A percentile compares a stretch with the other conserved stretches of the same genome.
phyloP scores from a whole-genome alignment of 2,329 filamentous ascomycete genomes.

The Diaporthe longicolla region DNA sequence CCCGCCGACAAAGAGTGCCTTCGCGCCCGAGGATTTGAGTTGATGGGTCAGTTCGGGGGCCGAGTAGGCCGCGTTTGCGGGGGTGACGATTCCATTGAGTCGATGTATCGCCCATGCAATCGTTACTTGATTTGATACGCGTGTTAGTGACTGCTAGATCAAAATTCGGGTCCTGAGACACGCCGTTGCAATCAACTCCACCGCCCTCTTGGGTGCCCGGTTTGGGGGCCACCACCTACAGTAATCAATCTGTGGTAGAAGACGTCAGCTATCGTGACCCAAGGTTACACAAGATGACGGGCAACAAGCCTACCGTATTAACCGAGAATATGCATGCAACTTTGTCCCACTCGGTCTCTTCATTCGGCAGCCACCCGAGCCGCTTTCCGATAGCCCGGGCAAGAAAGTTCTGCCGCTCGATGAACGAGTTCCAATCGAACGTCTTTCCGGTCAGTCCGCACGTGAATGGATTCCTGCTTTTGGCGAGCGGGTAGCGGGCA shows the following conservation, averaged over 20 bases:
- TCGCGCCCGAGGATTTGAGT: slow-evolving; percentile 76
- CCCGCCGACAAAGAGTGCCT: slow-evolving; percentile 79
- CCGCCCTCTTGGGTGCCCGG: not conserved
- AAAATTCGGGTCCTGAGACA: not conserved
- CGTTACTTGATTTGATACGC: slow-evolving; percentile 60
- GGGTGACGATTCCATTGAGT: slow-evolving; percentile 79
- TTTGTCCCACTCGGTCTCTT: slow-evolving; percentile 85
- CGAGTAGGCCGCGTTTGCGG: slow-evolving; percentile 83
- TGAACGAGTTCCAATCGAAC: slow-evolving; percentile 74
- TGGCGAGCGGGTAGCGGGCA: slow-evolving; percentile 74
- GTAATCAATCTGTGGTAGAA: slow-evolving; percentile 33
- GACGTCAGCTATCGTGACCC: not conserved
- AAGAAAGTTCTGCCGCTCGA: slow-evolving; percentile 75
- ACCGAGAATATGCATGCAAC: slow-evolving; percentile 83
- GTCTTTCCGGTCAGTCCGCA: slow-evolving; percentile 81
- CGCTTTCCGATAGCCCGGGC: slow-evolving; percentile 78
- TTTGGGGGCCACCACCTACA: not conserved
- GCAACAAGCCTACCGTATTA: slow-evolving; percentile 73
- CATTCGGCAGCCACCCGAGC: slow-evolving; percentile 78
- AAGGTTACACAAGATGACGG: not conserved
- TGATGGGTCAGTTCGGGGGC: slow-evolving; percentile 79
- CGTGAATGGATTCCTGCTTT: slow-evolving; percentile 79
- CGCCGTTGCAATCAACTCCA: not conserved
- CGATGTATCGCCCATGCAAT: slow-evolving; percentile 81
- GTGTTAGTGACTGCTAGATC: slow-evolving; percentile 32